Conservation (phyloP, 345 rosid species). For the Arabis hirsuta region DNA sequence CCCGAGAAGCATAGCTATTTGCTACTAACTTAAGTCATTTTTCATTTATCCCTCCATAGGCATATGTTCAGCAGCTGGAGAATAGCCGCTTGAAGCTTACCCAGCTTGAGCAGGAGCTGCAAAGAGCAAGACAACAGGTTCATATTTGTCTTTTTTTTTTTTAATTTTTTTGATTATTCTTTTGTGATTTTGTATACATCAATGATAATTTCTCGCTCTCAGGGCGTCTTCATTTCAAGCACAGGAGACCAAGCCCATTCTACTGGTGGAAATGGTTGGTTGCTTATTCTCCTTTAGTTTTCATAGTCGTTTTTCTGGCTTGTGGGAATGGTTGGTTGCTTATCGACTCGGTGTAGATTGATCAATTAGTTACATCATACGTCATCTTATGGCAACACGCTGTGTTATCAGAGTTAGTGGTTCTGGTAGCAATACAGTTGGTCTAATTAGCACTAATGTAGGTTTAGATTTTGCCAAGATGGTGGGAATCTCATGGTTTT, state of each 20-base stretch:
- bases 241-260: slow-evolving; percentile 95
- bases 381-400: background rate
- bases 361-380: slow-evolving; percentile 16
- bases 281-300: slow-evolving; percentile 14
- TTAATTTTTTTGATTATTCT: slow-evolving; percentile 15
- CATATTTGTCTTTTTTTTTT: too few relatives aligned
- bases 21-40: background rate
- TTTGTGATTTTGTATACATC: slow-evolving; percentile 3
- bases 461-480: background rate
- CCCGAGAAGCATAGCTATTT: background rate
- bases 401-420: slow-evolving; percentile 6
- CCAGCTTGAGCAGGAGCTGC: slow-evolving; percentile 97
- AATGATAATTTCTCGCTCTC: background rate
- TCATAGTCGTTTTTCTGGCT: slow-evolving; percentile 4
- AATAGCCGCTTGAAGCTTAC: slow-evolving; percentile 94
- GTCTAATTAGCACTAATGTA: background rate
- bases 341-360: slow-evolving; percentile 16
- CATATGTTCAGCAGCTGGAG: slow-evolving; percentile 97
- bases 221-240: slow-evolving; percentile 98
- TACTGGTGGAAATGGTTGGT: slow-evolving; percentile 90
- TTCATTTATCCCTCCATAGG: slow-evolving; percentile 52
- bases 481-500: slow-evolving; percentile 1
- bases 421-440: slow-evolving; percentile 15
- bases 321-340: background rate
- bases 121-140: slow-evolving; percentile 98